Conservation (phyloP, 805 yeast species). For the Candida ponderosae region DNA sequence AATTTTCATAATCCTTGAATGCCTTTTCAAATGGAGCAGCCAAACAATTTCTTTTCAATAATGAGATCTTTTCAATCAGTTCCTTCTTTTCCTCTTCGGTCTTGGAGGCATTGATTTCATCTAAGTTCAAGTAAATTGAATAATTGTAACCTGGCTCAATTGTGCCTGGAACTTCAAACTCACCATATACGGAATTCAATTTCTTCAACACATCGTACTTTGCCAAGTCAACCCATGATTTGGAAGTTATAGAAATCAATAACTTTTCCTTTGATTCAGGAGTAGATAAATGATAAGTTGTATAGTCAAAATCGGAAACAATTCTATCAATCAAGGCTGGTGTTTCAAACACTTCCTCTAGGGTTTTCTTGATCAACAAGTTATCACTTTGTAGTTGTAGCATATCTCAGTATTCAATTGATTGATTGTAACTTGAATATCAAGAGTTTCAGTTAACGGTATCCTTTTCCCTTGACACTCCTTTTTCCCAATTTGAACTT, state of each 20-base stretch:
- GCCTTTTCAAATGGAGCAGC: constrained; percentile 93
- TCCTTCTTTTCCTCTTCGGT: constrained; percentile 40
- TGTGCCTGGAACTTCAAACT: constrained; percentile 24
- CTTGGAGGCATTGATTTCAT: constrained; percentile 25
- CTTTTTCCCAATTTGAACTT: too few species aligned
- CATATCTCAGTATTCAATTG: constrained; percentile 35
- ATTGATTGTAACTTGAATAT: too few species aligned
- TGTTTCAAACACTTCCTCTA: constrained; percentile 59
- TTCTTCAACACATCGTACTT: constrained; percentile 56
- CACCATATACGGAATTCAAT: constrained; percentile 44
- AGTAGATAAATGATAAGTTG: constrained; percentile 89
- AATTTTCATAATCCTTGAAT: constrained; percentile 65
- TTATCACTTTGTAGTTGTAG: constrained; percentile 81
- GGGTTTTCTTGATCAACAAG: constrained; percentile 70
- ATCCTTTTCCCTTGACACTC: too few species aligned
- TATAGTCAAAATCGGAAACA: constrained; percentile 92
- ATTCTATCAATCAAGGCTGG: constrained; percentile 69
- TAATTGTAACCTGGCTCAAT: constrained; percentile 77
- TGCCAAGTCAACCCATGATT: constrained; percentile 67
- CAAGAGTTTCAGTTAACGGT: too few species aligned
- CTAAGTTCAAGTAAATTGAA: constrained; percentile 62
- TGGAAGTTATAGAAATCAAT: constrained; percentile 62
- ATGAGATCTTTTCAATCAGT: constrained; percentile 57
- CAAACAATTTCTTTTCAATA: constrained; percentile 77
- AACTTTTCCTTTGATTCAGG: constrained; percentile 63